phyloP scores from a whole-genome alignment of 2,329 filamentous ascomycete genomes.

The Talaromyces sp. region DNA sequence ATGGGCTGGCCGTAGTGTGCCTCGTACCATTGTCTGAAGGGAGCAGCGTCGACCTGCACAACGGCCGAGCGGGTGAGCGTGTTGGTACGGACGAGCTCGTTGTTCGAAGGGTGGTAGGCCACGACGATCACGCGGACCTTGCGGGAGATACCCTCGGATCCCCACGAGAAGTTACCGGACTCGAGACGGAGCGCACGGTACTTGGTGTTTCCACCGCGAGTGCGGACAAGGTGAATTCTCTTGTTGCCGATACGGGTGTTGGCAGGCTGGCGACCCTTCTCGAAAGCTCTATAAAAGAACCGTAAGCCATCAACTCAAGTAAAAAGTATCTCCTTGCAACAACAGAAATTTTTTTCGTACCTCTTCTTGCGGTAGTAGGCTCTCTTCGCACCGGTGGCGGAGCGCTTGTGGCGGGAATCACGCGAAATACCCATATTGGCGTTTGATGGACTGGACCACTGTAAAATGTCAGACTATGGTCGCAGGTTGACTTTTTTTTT shows the following conservation, averaged over 20 bases:
- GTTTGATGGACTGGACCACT: conserved; percentile 53
- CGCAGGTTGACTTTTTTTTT: not conserved
- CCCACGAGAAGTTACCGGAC: conserved; percentile 99
- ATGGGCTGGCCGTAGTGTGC: conserved; percentile 93
- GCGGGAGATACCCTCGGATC: conserved; percentile 94
- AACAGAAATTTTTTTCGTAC: conserved; percentile 32
- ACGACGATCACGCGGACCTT: conserved; percentile 99
- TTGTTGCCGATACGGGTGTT: conserved; percentile 98
- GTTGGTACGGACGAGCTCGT: conserved; percentile 99
- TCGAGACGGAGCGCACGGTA: conserved; percentile 99
- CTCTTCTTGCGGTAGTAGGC: conserved; percentile 72
- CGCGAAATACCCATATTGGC: conserved; percentile 99
- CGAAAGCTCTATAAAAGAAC: conserved; percentile 84
- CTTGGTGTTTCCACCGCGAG: conserved; percentile 98
- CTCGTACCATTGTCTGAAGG: conserved; percentile 99
- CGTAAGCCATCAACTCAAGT: not conserved
- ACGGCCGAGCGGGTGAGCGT: conserved; percentile 98
- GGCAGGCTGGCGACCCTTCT: conserved; percentile 98
- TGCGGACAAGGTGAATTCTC: conserved; percentile 94
- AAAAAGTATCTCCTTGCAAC: not conserved
- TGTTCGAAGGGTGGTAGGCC: conserved; percentile 99
- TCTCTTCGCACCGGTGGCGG: conserved; percentile 97
- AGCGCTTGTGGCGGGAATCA: conserved; percentile 99
- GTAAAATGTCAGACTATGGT: conserved; percentile 6
- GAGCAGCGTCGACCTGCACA: conserved; percentile 96